phyloP scores from a whole-genome alignment of 495 filamentous ascomycete genomes.

The Aspergillus affinis region DNA sequence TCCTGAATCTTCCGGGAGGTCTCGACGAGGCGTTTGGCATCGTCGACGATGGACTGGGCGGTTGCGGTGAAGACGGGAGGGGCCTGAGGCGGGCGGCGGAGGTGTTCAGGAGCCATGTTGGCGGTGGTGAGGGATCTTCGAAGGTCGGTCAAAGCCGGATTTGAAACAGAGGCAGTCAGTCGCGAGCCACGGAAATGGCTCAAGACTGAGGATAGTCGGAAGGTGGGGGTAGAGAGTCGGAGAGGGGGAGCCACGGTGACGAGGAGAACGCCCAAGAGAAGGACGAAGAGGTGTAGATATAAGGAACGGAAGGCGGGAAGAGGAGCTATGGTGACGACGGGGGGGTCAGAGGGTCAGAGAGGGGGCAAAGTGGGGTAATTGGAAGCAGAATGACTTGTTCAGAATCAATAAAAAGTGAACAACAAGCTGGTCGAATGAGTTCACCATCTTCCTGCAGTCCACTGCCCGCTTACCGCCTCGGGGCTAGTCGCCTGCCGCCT shows the following conservation, averaged over 20 bases:
- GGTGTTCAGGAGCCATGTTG: constrained; percentile 64
- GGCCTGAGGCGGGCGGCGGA: constrained; percentile 72
- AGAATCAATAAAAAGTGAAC: not conserved
- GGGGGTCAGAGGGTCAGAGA: constrained; percentile 1
- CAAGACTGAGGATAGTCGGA: constrained; percentile 55
- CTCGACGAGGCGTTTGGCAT: constrained; percentile 73
- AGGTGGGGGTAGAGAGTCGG: constrained; percentile 49
- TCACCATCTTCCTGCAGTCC: too few species aligned
- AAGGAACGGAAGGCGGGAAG: constrained; percentile 31
- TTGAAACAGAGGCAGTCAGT: constrained; percentile 21
- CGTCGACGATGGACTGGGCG: constrained; percentile 68
- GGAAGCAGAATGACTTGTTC: constrained; percentile 2
- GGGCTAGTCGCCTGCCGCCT: too few species aligned
- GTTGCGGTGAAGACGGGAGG: constrained; percentile 87
- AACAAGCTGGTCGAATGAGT: not conserved
- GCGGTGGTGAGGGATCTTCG: constrained; percentile 56
- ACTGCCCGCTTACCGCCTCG: too few species aligned
- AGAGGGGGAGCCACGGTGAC: constrained; percentile 77
- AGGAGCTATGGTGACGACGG: constrained; percentile 26
- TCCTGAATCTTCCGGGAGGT: constrained; percentile 69
- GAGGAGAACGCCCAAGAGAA: constrained; percentile 56
- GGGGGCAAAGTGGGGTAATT: constrained; percentile 3
- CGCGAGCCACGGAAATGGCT: constrained; percentile 55
- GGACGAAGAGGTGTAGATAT: constrained; percentile 54
- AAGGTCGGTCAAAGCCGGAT: constrained; percentile 21